These are phyloP conservation scores for Dactylonectria estremocensis DNA, from an alignment of 2,329 filamentous ascomycete species.

Conservation along the genomic window DNA sequence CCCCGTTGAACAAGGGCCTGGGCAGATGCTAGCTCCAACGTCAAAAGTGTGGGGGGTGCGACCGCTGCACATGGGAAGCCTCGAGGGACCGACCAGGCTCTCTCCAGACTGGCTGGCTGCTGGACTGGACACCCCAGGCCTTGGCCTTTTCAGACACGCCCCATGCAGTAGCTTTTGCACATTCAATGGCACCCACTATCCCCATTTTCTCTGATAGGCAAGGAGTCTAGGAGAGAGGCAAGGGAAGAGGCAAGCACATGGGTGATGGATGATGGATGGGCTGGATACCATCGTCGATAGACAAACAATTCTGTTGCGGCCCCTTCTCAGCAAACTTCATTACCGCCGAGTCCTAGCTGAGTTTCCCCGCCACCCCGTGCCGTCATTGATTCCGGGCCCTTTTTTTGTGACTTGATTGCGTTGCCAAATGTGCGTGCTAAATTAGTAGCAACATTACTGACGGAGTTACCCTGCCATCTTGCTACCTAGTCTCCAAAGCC, in stretches of 20 bases:
- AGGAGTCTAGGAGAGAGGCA: too few relatives aligned
- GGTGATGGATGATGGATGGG: neutral
- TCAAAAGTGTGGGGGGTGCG: neutral
- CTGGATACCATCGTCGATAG: neutral
- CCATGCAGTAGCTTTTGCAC: neutral
- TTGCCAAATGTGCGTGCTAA: neutral
- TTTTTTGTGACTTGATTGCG: neutral
- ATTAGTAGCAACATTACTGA: too few relatives aligned
- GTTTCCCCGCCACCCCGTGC: constrained; percentile 21
- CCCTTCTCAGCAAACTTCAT: neutral
- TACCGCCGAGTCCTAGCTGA: constrained; percentile 11
- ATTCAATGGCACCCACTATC: neutral
- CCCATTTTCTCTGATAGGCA: too few relatives aligned
- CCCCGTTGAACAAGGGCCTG: too few relatives aligned
- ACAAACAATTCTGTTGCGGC: neutral
- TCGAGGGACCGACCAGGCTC: neutral
- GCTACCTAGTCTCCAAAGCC: neutral
- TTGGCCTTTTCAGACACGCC: neutral
- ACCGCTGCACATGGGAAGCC: neutral
- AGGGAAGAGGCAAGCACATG: too few relatives aligned
- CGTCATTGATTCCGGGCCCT: neutral
- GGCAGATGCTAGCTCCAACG: too few relatives aligned
- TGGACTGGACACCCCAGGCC: neutral
- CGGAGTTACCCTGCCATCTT: too few relatives aligned
- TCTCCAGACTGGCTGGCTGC: neutral